These are phyloP conservation scores for Globisporangium cylindrosporum DNA, from an alignment of 352 stramenopile genomes.

Conservation along the genomic window DNA sequence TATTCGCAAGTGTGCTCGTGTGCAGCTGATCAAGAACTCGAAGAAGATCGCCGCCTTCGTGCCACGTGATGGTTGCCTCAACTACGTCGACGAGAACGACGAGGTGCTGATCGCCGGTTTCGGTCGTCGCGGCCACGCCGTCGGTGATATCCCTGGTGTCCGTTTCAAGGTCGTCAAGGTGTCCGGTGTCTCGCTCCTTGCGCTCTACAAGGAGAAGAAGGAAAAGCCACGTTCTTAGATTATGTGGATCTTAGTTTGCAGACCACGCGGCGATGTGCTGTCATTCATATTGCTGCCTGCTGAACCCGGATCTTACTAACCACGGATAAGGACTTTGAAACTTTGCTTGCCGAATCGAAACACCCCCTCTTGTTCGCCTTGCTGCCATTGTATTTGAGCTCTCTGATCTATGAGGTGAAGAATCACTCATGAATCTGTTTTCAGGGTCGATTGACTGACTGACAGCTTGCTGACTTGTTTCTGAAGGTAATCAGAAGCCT, in stretches of 20 bases:
- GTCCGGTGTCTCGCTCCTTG: conserved; percentile 97
- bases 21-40: conserved; percentile 99
- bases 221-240: conserved; percentile 99
- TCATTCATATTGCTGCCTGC: background rate
- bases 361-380: background rate
- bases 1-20: conserved; percentile 99
- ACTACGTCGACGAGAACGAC: conserved; percentile 99
- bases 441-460: background rate
- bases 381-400: background rate
- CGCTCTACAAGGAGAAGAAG: conserved; percentile 99
- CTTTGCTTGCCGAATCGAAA: conserved; percentile 21
- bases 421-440: no score
- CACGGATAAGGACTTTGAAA: conserved; percentile 25
- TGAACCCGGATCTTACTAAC: conserved; percentile 14
- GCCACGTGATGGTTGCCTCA: conserved; percentile 99
- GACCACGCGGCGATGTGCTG: background rate
- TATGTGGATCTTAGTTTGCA: conserved; percentile 19
- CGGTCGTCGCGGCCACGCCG: conserved; percentile 98
- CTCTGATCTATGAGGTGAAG: no score
- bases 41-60: conserved; percentile 99
- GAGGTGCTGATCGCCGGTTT: conserved; percentile 99
- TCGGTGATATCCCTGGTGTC: conserved; percentile 99
- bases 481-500: background rate
- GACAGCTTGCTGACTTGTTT: background rate
- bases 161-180: conserved; percentile 99